Evolutionary conservation across 495 filamentous ascomycete species (phyloP), one percentile per base, ranked within the genome.

Genomic region (Platismatia glauca): DNA sequence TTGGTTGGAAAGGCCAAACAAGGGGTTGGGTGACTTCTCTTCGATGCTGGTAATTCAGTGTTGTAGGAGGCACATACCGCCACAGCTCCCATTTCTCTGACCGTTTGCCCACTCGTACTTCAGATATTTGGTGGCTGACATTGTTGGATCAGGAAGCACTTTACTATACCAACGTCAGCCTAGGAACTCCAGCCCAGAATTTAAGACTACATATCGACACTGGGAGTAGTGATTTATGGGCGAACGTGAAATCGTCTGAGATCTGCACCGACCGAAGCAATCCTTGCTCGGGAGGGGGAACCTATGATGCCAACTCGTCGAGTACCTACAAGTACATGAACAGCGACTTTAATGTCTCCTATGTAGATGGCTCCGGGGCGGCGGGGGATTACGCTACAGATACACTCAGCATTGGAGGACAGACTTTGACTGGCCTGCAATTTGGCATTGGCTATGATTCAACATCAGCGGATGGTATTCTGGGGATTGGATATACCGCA

Each of bases 211-310:
- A 89, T 64, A 69, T 94, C 59, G 89, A 94, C 67, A 94, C 89
- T 13, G 89, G 89, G 34, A 95, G 90, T 71, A 94, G 89, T 67
- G 92, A 97, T 75, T 74, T 96, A 4, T 97, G 92, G 92, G 58
- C 38, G 6, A 67, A 64, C 41, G 55, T 35, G 22, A 29, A 55
- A 3, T 44, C 62, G 37, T 67, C 65, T 22, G 39, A 39, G 48
- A 64, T 61, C 33, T 67, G 65, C 61, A 37, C 57, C 20, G 24
- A 53, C 20, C 62, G 62, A 11, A 61, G 61, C 0, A 65, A 79
- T 16, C 79, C 81, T 13, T 93, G 89, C 67, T 62, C 67, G 15
- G 70, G 66, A 27, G 81, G 82, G 15, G 89, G 89, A 18, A 85
- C 87, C 12, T 94, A 90, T 71, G 67, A 82, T 57, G 78, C 88